phyloP scores from a whole-genome alignment of 2,329 filamentous ascomycete genomes.

The Curvularia verruculosa region DNA sequence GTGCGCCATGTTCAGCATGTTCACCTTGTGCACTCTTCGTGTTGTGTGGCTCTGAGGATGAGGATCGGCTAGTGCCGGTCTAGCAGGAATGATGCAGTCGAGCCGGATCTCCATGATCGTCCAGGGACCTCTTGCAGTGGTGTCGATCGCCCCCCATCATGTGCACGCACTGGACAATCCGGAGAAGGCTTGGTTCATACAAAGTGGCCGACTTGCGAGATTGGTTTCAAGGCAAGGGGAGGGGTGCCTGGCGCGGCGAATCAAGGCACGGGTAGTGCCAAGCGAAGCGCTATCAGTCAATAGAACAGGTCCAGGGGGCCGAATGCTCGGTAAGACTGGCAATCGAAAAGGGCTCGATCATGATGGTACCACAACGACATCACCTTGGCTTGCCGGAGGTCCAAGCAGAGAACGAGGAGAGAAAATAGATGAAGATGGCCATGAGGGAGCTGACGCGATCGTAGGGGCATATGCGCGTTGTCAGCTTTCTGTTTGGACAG shows the following conservation, averaged over 20 bases:
- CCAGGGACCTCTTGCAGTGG: conserved; percentile 11
- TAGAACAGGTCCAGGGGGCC: conserved; percentile 4
- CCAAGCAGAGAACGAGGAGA: neutral
- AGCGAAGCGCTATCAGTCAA: conserved; percentile 13
- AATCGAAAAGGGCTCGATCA: conserved; percentile 5
- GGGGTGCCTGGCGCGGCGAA: conserved; percentile 8
- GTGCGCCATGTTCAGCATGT: neutral
- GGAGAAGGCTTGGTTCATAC: conserved; percentile 1
- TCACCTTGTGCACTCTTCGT: conserved; percentile 4
- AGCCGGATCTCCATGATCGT: conserved; percentile 17
- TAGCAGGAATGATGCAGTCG: conserved; percentile 12
- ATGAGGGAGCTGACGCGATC: neutral
- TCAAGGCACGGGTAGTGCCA: conserved; percentile 5
- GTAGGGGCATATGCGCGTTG: neutral
- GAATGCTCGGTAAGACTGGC: conserved; percentile 6
- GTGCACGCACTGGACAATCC: conserved; percentile 6
- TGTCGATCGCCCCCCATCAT: conserved; percentile 14
- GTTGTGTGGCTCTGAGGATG: conserved; percentile 8
- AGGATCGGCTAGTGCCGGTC: conserved; percentile 12
- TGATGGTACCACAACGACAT: neutral
- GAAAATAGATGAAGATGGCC: neutral
- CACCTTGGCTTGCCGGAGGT: neutral
- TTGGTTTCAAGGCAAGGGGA: conserved; percentile 2
- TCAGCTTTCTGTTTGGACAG: neutral
- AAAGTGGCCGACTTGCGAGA: conserved; percentile 6